Conservation (phyloP, 192 early-diverging fungal genomes). For the Geranomyces variabilis region DNA sequence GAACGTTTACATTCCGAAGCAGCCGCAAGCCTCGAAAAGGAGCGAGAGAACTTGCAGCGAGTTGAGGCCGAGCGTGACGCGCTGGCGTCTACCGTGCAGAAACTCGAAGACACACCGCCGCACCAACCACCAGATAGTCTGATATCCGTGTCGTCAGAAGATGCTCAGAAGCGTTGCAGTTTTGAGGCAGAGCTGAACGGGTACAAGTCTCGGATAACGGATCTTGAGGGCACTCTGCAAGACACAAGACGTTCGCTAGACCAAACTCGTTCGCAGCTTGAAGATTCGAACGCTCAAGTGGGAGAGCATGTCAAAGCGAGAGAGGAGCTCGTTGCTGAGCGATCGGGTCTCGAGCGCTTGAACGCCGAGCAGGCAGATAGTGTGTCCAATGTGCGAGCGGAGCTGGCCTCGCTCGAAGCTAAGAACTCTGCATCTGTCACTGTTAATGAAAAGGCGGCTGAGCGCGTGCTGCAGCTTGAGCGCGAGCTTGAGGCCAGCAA, state of each 20-base stretch:
- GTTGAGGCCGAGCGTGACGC: conserved; percentile 10
- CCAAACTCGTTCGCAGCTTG: not conserved
- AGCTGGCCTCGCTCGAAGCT: too few relatives aligned
- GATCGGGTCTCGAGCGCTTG: not conserved
- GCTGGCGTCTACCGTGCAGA: not conserved
- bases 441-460: too few relatives aligned
- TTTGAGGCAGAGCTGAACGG: too few relatives aligned
- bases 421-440: too few relatives aligned
- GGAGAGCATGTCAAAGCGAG: not conserved
- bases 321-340: not conserved
- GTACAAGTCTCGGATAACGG: too few relatives aligned
- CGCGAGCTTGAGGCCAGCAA: not conserved
- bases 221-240: too few relatives aligned
- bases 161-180: too few relatives aligned
- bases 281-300: not conserved
- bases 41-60: not conserved
- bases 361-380: not conserved
- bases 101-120: not conserved
- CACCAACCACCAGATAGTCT: too few relatives aligned
- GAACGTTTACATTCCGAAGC: not conserved
- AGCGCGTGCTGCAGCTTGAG: not conserved
- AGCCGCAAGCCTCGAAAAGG: not conserved
- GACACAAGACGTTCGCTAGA: too few relatives aligned
- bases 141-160: too few relatives aligned
- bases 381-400: not conserved